Percentiles rank a stretch among this genome's conserved stretches.
phyloP scores from a whole-genome alignment of 768 basidiomycete species.

The Russula sp. region DNA sequence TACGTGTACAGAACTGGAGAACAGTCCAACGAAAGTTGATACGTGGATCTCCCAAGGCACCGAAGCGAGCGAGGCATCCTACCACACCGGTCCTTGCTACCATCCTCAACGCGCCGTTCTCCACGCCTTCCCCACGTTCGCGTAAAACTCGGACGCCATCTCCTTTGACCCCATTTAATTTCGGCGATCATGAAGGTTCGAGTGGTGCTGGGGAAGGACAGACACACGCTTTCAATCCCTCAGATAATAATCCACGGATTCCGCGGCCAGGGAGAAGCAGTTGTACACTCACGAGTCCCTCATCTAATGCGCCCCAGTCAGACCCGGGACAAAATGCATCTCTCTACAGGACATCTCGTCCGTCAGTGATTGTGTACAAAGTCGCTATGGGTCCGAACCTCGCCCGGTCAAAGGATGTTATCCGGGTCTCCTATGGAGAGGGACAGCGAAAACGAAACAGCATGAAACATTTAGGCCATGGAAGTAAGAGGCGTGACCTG shows the following conservation, averaged over 20 bases:
- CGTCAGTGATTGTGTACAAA: conserved; percentile 16
- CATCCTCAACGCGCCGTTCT: background rate
- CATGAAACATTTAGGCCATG: background rate
- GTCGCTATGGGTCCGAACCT: conserved; percentile 12
- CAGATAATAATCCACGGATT: background rate
- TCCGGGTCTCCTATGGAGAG: conserved; percentile 18
- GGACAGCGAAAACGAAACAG: conserved; percentile 1
- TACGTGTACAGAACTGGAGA: background rate
- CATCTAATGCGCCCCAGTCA: background rate
- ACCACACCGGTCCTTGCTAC: background rate
- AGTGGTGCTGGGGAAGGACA: background rate
- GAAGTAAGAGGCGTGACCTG: background rate
- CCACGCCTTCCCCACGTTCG: background rate
- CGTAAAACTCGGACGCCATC: background rate
- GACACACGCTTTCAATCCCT: background rate
- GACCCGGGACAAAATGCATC: background rate
- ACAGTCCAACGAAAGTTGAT: background rate
- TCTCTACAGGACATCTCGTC: background rate
- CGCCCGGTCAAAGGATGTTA: conserved; percentile 10
- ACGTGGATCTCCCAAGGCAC: background rate
- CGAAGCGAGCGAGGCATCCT: background rate
- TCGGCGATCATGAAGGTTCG: background rate
- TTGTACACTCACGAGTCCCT: background rate
- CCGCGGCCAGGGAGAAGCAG: background rate
- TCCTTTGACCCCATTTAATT: background rate